Percentiles rank a stretch among this genome's conserved stretches.
Conservation (phyloP, 1,284 basidiomycete genomes). For the Puccinia novopanici region DNA sequence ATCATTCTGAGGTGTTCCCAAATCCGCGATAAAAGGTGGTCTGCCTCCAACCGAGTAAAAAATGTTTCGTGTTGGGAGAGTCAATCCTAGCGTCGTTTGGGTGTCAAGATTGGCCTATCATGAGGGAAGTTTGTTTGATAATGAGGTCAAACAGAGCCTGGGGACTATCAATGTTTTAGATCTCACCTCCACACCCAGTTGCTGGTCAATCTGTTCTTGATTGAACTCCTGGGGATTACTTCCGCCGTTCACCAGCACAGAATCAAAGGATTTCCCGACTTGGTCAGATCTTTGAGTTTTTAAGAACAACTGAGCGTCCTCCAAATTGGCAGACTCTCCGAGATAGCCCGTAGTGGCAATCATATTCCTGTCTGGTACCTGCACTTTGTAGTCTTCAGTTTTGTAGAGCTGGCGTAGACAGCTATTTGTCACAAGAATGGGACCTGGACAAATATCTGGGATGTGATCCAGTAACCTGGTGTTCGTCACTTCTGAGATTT, state of each 20-base stretch:
- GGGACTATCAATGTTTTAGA: not conserved
- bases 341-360: constrained; percentile 48
- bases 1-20: constrained; percentile 9
- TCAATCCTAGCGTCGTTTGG: constrained; percentile 42
- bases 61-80: constrained; percentile 29
- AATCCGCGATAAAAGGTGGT: constrained; percentile 26
- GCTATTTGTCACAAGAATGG: constrained; percentile 38
- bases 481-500: not conserved
- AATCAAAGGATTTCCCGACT: constrained; percentile 17
- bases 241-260: constrained; percentile 42
- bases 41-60: constrained; percentile 44
- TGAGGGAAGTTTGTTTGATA: not conserved
- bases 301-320: constrained; percentile 40
- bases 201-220: constrained; percentile 13
- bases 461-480: not conserved
- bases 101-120: constrained; percentile 44
- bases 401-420: constrained; percentile 41
- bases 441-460: constrained; percentile 31
- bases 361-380: constrained; percentile 18
- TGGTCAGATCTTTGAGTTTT: constrained; percentile 38
- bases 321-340: constrained; percentile 41
- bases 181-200: constrained; percentile 40
- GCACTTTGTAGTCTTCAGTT: constrained; percentile 29
- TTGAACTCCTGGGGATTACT: constrained; percentile 34
- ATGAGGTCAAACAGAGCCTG: not conserved